Conservation (phyloP, 2,329 filamentous ascomycete species). For the Coccinonectria pachysandricola region DNA sequence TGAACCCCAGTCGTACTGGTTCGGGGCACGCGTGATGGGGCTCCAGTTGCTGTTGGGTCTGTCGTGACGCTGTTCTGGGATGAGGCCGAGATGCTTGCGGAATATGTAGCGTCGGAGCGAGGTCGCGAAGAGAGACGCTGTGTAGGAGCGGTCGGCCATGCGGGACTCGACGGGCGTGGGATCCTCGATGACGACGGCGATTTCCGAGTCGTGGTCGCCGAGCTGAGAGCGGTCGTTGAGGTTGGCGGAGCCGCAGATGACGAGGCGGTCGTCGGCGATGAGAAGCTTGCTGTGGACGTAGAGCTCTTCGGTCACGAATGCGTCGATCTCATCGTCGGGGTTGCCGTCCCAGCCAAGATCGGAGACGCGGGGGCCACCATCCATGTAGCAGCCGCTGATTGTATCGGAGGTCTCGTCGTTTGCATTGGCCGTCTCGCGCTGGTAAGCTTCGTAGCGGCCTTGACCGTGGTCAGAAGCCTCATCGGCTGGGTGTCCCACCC, state of each 20-base stretch:
- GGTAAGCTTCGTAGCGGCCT: constrained; percentile 56
- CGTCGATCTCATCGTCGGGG: constrained; percentile 45
- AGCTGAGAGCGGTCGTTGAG: constrained; percentile 62
- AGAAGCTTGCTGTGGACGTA: constrained; percentile 60
- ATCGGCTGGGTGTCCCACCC: constrained; percentile 37
- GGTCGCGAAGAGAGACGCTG: constrained; percentile 65
- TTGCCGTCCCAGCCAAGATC: constrained; percentile 44
- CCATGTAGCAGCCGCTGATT: constrained; percentile 76
- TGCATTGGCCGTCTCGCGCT: constrained; percentile 52
- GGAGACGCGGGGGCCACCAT: constrained; percentile 59
- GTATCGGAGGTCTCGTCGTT: constrained; percentile 57
- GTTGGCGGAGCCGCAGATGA: constrained; percentile 65
- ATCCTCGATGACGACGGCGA: constrained; percentile 83
- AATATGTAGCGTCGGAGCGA: constrained; percentile 78
- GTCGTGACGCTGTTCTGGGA: constrained; percentile 63
- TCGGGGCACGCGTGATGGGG: constrained; percentile 59
- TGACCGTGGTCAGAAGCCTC: constrained; percentile 23
- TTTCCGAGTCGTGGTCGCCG: constrained; percentile 76
- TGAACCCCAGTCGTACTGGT: constrained; percentile 64
- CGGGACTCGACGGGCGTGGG: constrained; percentile 55
- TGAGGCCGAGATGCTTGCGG: constrained; percentile 81
- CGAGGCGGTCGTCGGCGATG: constrained; percentile 72
- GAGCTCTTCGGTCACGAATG: constrained; percentile 53
- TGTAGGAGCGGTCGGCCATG: constrained; percentile 65
- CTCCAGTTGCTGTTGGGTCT: constrained; percentile 63